A percentile compares a stretch with the other conserved stretches of the same genome.
These are phyloP conservation scores for Arctostaphylos glauca DNA, from an alignment of 148 eudicot genomes.

Conservation along the genomic window DNA sequence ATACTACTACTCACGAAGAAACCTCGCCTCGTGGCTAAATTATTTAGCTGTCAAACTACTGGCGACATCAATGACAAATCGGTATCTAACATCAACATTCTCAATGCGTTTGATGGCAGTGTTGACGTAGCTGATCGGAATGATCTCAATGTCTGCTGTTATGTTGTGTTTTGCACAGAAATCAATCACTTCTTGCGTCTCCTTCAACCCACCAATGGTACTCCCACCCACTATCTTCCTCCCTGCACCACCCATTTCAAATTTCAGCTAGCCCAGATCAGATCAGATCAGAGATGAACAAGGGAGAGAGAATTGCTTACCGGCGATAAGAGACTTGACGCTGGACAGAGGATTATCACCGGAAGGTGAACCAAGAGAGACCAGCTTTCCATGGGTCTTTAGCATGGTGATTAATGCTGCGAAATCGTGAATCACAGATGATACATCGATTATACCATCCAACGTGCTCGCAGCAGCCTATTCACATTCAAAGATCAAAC, in stretches of 20 bases:
- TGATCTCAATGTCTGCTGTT: constrained; percentile 4
- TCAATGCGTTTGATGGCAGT: constrained; percentile 1
- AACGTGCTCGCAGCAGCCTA: constrained; percentile 9
- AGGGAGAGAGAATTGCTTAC: not conserved
- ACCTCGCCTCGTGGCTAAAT: not conserved
- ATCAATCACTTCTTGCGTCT: constrained; percentile 6
- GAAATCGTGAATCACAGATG: not conserved
- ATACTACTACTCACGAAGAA: too few relatives aligned
- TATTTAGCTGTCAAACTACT: not conserved
- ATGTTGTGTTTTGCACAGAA: constrained; percentile 4
- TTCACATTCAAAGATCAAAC: not conserved
- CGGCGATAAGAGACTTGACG: not conserved
- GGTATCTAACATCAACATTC: not conserved
- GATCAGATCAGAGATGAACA: not conserved
- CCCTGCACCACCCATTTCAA: not conserved
- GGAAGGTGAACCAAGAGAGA: constrained; percentile 2
- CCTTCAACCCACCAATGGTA: not conserved
- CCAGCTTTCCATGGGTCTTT: constrained; percentile 10
- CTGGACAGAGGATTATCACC: not conserved
- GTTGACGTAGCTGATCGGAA: not conserved
- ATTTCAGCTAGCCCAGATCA: not conserved
- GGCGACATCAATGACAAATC: constrained; percentile 16
- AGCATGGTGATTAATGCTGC: constrained; percentile 7
- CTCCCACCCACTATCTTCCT: constrained; percentile 11
- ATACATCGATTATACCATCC: constrained; percentile 13